Evolutionary conservation across 179 eudicot genomes (phyloP).

Genomic region (Corrigiola litoralis): DNA sequence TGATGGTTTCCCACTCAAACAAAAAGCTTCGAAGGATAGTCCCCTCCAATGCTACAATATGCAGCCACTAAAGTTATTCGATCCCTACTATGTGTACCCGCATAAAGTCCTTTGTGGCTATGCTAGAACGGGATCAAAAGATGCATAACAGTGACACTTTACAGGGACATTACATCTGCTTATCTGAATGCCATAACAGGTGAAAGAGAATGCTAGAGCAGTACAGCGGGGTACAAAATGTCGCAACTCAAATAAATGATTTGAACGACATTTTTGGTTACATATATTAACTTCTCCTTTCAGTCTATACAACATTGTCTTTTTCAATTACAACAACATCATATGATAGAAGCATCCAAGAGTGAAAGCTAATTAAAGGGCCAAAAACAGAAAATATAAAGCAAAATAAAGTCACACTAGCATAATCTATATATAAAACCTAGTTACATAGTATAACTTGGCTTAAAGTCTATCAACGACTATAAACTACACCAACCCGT

Average conservation of each 20-base stretch:
- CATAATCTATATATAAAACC: background rate
- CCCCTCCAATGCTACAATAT: too few species aligned
- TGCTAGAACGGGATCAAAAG: background rate
- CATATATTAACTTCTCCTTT: slow-evolving; percentile 10
- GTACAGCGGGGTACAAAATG: background rate
- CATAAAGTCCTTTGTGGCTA: background rate
- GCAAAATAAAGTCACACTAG: background rate
- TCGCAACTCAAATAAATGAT: background rate
- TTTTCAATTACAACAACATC: slow-evolving; percentile 28
- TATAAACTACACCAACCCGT: too few species aligned
- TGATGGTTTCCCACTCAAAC: too few species aligned
- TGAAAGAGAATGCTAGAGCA: background rate
- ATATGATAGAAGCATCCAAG: slow-evolving; percentile 17
- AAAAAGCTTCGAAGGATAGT: too few species aligned
- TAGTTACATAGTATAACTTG: background rate
- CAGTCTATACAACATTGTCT: slow-evolving; percentile 32
- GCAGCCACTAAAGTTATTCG: background rate
- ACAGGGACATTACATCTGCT: too few species aligned
- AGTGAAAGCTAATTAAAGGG: background rate
- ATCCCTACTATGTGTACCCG: background rate
- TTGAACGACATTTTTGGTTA: slow-evolving; percentile 1
- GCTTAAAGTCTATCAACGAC: background rate
- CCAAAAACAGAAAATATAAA: background rate
- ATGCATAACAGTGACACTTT: background rate
- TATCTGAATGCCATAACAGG: background rate